phyloP scores from a whole-genome alignment of 306 rosid species.

The Carpinus fangiana region DNA sequence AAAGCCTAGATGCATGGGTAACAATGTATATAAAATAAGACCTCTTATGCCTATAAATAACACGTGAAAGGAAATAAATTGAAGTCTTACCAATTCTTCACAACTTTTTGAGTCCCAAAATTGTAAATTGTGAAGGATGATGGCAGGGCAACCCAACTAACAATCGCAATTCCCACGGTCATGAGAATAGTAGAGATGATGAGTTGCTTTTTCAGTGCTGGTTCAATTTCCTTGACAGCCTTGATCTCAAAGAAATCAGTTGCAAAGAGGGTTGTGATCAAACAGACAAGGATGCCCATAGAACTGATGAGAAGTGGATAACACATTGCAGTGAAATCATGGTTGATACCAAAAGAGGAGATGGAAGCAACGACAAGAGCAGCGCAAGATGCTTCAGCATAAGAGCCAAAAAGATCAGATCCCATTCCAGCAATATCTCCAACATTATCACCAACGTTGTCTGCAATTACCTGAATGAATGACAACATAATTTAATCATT shows the following conservation, averaged over 20 bases:
- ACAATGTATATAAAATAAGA: background rate
- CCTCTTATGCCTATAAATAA: background rate
- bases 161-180: slow-evolving; percentile 70
- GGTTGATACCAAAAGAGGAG: slow-evolving; percentile 77
- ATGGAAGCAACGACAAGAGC: slow-evolving; percentile 88
- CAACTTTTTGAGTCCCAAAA: slow-evolving; percentile 72
- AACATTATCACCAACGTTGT: slow-evolving; percentile 85
- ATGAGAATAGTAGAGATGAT: slow-evolving; percentile 71
- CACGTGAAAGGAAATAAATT: background rate
- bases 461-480: slow-evolving; percentile 71
- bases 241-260: slow-evolving; percentile 82
- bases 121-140: slow-evolving; percentile 74
- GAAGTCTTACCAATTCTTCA: slow-evolving; percentile 60
- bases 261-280: slow-evolving; percentile 79
- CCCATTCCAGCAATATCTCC: slow-evolving; percentile 91
- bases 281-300: slow-evolving; percentile 66
- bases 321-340: slow-evolving; percentile 71
- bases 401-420: slow-evolving; percentile 82
- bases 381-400: slow-evolving; percentile 86
- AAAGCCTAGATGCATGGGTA: background rate
- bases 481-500: slow-evolving; percentile 8
- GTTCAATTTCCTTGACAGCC: slow-evolving; percentile 81
- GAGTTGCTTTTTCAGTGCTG: slow-evolving; percentile 75
- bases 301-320: slow-evolving; percentile 79
- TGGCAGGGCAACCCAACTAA: slow-evolving; percentile 76